Evolutionary conservation across 2,329 filamentous ascomycete genomes (phyloP).

Genomic region (Colletotrichum cordylinicola): DNA sequence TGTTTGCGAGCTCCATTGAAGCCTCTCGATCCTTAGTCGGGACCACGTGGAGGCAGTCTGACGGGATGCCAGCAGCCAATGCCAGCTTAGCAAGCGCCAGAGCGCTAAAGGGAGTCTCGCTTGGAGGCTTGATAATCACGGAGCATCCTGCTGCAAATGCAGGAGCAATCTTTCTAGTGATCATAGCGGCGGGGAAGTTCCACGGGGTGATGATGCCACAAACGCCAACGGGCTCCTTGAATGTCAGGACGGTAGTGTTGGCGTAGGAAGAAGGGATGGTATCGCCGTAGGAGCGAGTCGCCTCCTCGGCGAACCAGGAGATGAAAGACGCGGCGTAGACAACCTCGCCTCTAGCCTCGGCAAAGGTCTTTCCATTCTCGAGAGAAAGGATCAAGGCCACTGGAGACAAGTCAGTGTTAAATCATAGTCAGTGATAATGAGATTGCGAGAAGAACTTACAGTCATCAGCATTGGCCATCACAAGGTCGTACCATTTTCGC

Average conservation of each 20-base stretch:
- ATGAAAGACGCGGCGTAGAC: slow-evolving; percentile 60
- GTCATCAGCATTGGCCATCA: slow-evolving; percentile 38
- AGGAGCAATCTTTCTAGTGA: slow-evolving; percentile 48
- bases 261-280: slow-evolving; percentile 45
- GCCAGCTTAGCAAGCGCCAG: slow-evolving; percentile 71
- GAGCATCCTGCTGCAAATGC: slow-evolving; percentile 74
- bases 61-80: slow-evolving; percentile 69
- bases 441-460: neutral
- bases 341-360: slow-evolving; percentile 59
- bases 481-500: slow-evolving; percentile 39
- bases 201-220: slow-evolving; percentile 71
- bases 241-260: slow-evolving; percentile 65
- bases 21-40: slow-evolving; percentile 29
- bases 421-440: no score
- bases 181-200: slow-evolving; percentile 66
- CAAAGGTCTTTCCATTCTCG: slow-evolving; percentile 63
- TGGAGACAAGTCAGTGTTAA: neutral
- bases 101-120: slow-evolving; percentile 72
- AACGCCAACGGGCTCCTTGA: slow-evolving; percentile 72
- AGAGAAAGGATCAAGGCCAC: slow-evolving; percentile 42
- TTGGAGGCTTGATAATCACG: slow-evolving; percentile 73
- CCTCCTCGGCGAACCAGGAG: slow-evolving; percentile 63
- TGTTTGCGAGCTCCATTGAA: slow-evolving; percentile 29
- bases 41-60: slow-evolving; percentile 59
- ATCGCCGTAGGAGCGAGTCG: slow-evolving; percentile 61